These are phyloP conservation scores for Phaeosphaeriaceae sp. DNA, from an alignment of 2,329 filamentous ascomycete genomes.

Conservation along the genomic window DNA sequence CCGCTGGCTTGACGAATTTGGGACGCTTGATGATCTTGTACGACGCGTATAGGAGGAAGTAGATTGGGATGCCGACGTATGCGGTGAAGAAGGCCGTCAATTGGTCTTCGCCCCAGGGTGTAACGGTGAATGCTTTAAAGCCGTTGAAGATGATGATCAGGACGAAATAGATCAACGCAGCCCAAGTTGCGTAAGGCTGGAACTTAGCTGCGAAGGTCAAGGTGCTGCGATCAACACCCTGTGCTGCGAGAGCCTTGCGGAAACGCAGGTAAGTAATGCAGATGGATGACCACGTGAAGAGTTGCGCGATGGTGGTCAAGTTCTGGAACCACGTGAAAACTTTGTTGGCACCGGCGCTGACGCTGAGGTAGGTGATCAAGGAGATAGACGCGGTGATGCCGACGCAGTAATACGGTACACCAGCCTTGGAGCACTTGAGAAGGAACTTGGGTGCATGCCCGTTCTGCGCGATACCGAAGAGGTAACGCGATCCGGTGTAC, in stretches of 20 bases:
- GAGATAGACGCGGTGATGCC: slow-evolving; percentile 50
- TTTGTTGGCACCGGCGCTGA: slow-evolving; percentile 52
- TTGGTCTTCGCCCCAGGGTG: slow-evolving; percentile 8
- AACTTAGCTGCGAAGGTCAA: slow-evolving; percentile 59
- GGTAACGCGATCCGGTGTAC: slow-evolving; percentile 59
- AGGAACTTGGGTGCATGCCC: slow-evolving; percentile 61
- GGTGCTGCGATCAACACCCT: slow-evolving; percentile 62
- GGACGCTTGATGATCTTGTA: slow-evolving; percentile 74
- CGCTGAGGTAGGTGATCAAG: slow-evolving; percentile 58
- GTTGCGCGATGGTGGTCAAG: slow-evolving; percentile 65
- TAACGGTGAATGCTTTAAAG: slow-evolving; percentile 62
- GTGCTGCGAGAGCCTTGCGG: slow-evolving; percentile 52
- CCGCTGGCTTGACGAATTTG: slow-evolving; percentile 51
- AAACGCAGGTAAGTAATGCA: slow-evolving; percentile 67
- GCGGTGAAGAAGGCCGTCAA: slow-evolving; percentile 59
- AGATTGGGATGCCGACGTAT: slow-evolving; percentile 54
- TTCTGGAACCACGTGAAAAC: slow-evolving; percentile 75
- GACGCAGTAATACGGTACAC: slow-evolving; percentile 52
- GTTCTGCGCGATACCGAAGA: slow-evolving; percentile 59
- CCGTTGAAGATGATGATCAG: slow-evolving; percentile 67
- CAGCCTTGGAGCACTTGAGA: slow-evolving; percentile 55
- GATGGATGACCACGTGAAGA: slow-evolving; percentile 63
- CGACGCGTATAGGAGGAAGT: slow-evolving; percentile 59
- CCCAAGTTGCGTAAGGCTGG: slow-evolving; percentile 64
- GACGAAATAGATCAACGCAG: slow-evolving; percentile 65